These are phyloP conservation scores for Torulaspora quercuum DNA, from an alignment of 805 yeast genomes.

Conservation along the genomic window DNA sequence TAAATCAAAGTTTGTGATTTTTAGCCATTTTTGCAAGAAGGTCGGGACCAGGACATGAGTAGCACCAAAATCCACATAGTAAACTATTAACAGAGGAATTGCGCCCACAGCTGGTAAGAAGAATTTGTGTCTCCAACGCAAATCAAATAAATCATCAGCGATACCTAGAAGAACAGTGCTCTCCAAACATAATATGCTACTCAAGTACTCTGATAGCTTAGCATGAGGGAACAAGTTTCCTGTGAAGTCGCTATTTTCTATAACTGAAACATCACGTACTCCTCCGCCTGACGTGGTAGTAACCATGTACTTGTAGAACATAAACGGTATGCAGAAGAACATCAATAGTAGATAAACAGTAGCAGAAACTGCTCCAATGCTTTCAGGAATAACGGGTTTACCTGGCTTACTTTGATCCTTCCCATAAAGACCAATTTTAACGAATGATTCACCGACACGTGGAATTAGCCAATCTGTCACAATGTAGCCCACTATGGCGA, in stretches of 20 bases:
- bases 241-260: conserved; percentile 16
- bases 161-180: conserved; percentile 82
- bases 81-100: conserved; percentile 84
- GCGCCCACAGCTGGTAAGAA: conserved; percentile 93
- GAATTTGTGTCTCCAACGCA: conserved; percentile 96
- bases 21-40: conserved; percentile 46
- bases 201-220: conserved; percentile 77
- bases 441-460: conserved; percentile 58
- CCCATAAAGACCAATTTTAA: conserved; percentile 79
- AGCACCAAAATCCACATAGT: conserved; percentile 89
- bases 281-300: conserved; percentile 59
- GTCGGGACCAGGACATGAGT: conserved; percentile 83
- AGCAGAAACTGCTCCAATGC: conserved; percentile 88
- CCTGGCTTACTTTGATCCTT: conserved; percentile 75
- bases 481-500: conserved; percentile 62
- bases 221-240: conserved; percentile 62
- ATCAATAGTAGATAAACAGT: conserved; percentile 74
- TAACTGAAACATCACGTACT: conserved; percentile 37
- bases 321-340: conserved; percentile 82
- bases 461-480: conserved; percentile 65
- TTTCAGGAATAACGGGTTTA: conserved; percentile 78
- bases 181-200: conserved; percentile 79
- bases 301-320: conserved; percentile 73
- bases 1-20: conserved; percentile 53
- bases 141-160: conserved; percentile 91